Base-by-base conservation (phyloP, 2,329 filamentous ascomycete species). In the Blastomyces parvus region DNA sequence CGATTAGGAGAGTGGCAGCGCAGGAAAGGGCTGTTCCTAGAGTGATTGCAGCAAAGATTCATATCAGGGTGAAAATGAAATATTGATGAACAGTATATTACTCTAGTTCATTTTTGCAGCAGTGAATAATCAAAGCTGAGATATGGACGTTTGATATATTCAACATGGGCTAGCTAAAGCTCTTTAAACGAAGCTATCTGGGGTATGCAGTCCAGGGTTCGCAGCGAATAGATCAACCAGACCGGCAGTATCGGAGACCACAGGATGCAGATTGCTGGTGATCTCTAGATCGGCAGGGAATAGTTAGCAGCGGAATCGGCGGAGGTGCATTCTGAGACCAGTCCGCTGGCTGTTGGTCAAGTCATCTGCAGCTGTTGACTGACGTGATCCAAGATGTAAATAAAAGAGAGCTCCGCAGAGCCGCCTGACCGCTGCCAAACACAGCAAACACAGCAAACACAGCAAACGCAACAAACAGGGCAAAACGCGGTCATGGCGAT, bases 371-470 rank as follows among this genome's bases (percentile, higher is more conserved):
- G 38, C 13, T 27, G 60, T 42, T 33, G 27, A 22, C 33, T 44
- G 8, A 13, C 40, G 1, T n/a, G 57, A 36, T 42, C 38, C 7
- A 2, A 36, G 7, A 55, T 36, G 33, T 42, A 42, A 42, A 42
- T 42, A n/a, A 42, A 38, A 42, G 40, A 42, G 14, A 30, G 52
- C 52, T 55, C 22, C 2, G 8, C 9, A 3, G 36, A 40, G 55
- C 55, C 55, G 55, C 55, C 30, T 57, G 33, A 57, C 36, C 33
- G 17, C 3, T 14, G 14, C 22, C 36, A 46, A 36, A 36, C 40
- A 42, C 13, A 38, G 53, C 58, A 64, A 64, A 64, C 63, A 59
- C 14, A 58, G 57, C 63, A 59, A 38, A 62, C 60, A 64, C 22
- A 19, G 8, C 48, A 61, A 57, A 56, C 25, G 11, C 27, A 13